Evolutionary conservation across 2,329 filamentous ascomycete species (phyloP), one percentile per base, ranked within the genome.

Genomic region (Fusarium pseudoanthophilum): DNA sequence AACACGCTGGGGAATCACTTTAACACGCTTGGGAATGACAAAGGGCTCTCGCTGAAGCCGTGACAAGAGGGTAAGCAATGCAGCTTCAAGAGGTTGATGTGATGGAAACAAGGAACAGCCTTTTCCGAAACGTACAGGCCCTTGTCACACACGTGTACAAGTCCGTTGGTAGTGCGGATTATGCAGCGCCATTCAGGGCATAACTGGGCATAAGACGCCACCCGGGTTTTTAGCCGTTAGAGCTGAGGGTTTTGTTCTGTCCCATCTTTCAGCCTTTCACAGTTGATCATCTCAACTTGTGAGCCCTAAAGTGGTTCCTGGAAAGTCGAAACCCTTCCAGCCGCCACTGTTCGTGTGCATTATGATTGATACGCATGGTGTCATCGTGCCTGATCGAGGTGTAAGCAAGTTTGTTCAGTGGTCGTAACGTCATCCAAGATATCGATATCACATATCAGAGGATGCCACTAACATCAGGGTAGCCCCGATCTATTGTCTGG

Each of bases 91-190:
- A 56, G 36, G 53, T 73, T 37, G 61, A 67, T 45, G 30, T 56
- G 58, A 68, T 60, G 64, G 59, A 67, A 62, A 60, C 70, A 67
- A 60, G 63, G 62, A 73, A 66, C 32, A 64, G 51, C 61, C 48
- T 68, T 58, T 69, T 71, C 62, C 72, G 75, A 77, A 75, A 77
- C 74, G 51, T 66, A 34, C 45, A 37, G 53, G 66, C 65, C 75
- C 70, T 70, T 73, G 71, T 62, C 57, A 60, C 68, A 77, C 73
- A 76, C 75, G 72, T 77, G 73, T 77, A 65, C 69, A 69, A 52
- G 60, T 55, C 69, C 28, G 62, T 60, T 62, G 46, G 39, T 63
- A 63, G 63, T 63, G 62, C 62, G 36, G 64, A 45, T 72, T 73
- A 65, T 73, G 71, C 70, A 69, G 42, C 55, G 40, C 67, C 71